Evolutionary conservation across 192 early-diverging fungal species (phyloP), one percentile per base, ranked within the genome.

Genomic region (Dimargaris verticillata): DNA sequence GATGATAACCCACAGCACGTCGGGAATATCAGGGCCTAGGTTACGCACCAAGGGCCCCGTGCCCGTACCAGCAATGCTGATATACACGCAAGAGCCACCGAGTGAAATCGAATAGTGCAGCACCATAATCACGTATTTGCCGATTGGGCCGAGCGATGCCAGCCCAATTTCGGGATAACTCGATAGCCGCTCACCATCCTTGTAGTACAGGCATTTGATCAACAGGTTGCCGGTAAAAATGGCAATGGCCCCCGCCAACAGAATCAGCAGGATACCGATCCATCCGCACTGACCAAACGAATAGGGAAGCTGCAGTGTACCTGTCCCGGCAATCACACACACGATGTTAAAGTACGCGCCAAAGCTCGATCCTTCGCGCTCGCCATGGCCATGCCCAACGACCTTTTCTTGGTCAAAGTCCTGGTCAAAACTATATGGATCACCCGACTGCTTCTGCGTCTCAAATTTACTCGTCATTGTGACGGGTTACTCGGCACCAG

Each of bases 291-390:
- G 75, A 29, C 67, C 72, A 33, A 93, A 75, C 2, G 87, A 82
- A 52, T 83, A 89, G 0, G 90, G 90, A 28, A 93, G 75, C 64
- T 88, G 87, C 41, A 93, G 74, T 26, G 84, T 79, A 5, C 90
- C 90, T 7, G 84, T 85, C 43, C 89, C 89, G 53, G 85, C 84
- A 12, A 90, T 81, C 15, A 85, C 81, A 61, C 88, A 90, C 14
- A 82, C 78, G 45, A 86, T 72, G 43, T 75, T 80, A 51, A 78
- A 80, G 49, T 78, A 83, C 46, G 80, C 82, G 7, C 76, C 58
- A 43, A 75, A 65, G 44, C 62, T 69, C 33, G 74, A 75, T 10
- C 77, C 74, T 48, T 20, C 47, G 48, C 61, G 61, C 64, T 68
- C 53, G 57, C 41, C 38, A 33, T 69, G 68, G 29, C 67, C 71